Base-by-base conservation (phyloP, 768 basidiomycete species). In the Pleurotus eryngii region DNA sequence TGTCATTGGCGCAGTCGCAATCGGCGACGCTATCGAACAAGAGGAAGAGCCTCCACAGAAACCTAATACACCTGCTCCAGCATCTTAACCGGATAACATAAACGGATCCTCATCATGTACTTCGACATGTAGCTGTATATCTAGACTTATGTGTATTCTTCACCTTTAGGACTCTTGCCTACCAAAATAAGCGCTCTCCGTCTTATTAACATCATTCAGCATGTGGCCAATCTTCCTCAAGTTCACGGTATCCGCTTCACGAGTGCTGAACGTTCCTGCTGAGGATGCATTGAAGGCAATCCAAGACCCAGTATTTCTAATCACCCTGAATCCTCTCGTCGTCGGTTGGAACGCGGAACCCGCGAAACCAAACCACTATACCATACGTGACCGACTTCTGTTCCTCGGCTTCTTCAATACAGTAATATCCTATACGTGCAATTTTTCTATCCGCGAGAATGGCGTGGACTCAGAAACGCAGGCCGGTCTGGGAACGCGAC, bases 1-100 rank as follows among this genome's bases (percentile, higher is more conserved):
- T 65, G 76, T 95, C 58, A 87, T 95, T 54, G 85, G 85, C 35
- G 81, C 84, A 59, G 71, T 77, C n/a, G 76, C 75, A 5, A 80
- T 85, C 14, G 78, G 76, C 14, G 81, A 80, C 64, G 73, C 68
- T 2, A 56, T 63, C 17, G 79, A 78, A 60, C 69, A 66, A 46
- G 66, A 65, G 18, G 65, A 67, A 24, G 63, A 59, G 37, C 59
- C 50, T 37, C 18, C 51, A 48, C 17, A 15, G 24, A 37, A 54
- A 49, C 46, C 43, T 20, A 54, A 53, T 40, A 26, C 61, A 2
- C 42, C 46, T 27, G 42, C 57, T 22, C 57, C 51, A 51, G 43
- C n/a, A 18, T 40, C 47, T 56, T 51, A 49, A 57, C 27, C 30
- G 45, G 30, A 35, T 35, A 14, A 48, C 14, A 46, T 40, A 30